phyloP scores from a whole-genome alignment of 2,329 filamentous ascomycete genomes.

The Dothidotthia symphoricarpi region DNA sequence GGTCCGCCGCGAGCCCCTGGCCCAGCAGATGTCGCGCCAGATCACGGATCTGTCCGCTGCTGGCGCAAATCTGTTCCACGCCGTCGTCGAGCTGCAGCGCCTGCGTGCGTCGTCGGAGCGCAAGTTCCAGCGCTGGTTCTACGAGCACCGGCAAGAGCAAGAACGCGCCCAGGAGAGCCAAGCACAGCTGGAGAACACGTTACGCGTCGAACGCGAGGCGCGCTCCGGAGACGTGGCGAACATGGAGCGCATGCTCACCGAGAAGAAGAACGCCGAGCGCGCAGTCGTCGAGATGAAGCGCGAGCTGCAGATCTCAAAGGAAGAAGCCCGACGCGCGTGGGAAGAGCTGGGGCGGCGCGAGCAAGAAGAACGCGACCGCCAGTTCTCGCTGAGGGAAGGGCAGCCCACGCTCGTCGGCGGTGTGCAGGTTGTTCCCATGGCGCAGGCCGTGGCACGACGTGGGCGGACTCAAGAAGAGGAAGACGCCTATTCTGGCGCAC shows the following conservation, averaged over 20 bases:
- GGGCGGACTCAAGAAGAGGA: constrained; percentile 13
- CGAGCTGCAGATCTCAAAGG: constrained; percentile 90
- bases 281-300: constrained; percentile 86
- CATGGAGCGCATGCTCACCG: constrained; percentile 65
- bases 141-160: constrained; percentile 85
- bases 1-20: constrained; percentile 76
- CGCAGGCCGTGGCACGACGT: constrained; percentile 58
- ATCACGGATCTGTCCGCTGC: constrained; percentile 97
- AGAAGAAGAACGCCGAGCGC: constrained; percentile 69
- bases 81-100: constrained; percentile 91
- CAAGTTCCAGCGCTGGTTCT: constrained; percentile 99
- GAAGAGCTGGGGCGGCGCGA: constrained; percentile 92
- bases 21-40: constrained; percentile 84
- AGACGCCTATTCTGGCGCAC: constrained; percentile 30
- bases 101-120: constrained; percentile 91
- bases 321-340: constrained; percentile 93
- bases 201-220: constrained; percentile 72
- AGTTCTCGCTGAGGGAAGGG: constrained; percentile 79
- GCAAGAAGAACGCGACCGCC: constrained; percentile 87
- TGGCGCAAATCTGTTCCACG: constrained; percentile 94
- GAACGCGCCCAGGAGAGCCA: constrained; percentile 82
- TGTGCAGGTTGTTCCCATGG: constrained; percentile 94
- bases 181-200: constrained; percentile 70
- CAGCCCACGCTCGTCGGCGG: constrained; percentile 87
- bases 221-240: constrained; percentile 66